phyloP scores from a whole-genome alignment of 805 yeast genomes.

The Monosporozyma solicola region DNA sequence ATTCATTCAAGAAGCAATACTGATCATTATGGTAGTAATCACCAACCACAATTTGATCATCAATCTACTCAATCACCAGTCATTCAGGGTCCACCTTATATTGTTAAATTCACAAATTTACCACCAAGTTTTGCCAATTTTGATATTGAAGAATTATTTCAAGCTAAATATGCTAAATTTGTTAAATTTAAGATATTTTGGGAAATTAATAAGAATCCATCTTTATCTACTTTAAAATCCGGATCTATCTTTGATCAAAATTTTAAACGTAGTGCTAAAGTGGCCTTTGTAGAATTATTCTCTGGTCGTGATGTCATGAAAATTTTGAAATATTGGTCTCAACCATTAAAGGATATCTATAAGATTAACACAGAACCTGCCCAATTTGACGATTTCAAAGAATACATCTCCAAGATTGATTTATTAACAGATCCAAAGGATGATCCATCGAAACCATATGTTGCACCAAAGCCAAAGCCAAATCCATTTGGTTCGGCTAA shows the following conservation, averaged over 20 bases:
- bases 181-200: slow-evolving; percentile 54
- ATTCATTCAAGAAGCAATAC: neutral
- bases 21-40: neutral
- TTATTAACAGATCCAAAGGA: slow-evolving; percentile 20
- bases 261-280: slow-evolving; percentile 43
- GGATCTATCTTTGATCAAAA: slow-evolving; percentile 48
- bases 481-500: slow-evolving; percentile 81
- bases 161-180: slow-evolving; percentile 50
- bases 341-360: slow-evolving; percentile 30
- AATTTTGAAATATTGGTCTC: slow-evolving; percentile 23
- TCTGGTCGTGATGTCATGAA: slow-evolving; percentile 33
- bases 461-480: slow-evolving; percentile 32
- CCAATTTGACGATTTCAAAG: slow-evolving; percentile 32
- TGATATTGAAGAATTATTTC: slow-evolving; percentile 48
- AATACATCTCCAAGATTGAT: slow-evolving; percentile 24
- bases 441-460: slow-evolving; percentile 20
- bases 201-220: slow-evolving; percentile 51
- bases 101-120: slow-evolving; percentile 51
- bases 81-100: slow-evolving; percentile 46
- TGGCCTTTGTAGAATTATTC: slow-evolving; percentile 39
- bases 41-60: slow-evolving; percentile 9
- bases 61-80: neutral
- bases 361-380: slow-evolving; percentile 31
- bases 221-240: slow-evolving; percentile 51
- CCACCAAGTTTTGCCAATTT: slow-evolving; percentile 46